Evolutionary conservation across 2,329 filamentous ascomycete genomes (phyloP).

Genomic region (Penicillium oxalicum): DNA sequence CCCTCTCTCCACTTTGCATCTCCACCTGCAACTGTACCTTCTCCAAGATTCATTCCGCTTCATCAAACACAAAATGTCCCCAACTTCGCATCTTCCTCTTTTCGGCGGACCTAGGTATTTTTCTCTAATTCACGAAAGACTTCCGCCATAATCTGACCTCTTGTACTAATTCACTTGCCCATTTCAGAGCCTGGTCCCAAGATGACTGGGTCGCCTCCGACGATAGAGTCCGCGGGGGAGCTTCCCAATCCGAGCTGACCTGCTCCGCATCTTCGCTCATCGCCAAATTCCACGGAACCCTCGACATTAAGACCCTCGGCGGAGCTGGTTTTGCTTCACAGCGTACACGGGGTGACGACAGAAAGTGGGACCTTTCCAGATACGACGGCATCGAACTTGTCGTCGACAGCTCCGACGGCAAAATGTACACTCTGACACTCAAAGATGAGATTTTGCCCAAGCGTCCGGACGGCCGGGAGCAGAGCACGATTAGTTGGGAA

Average conservation of each 20-base stretch:
- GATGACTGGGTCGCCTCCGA: slow-evolving; percentile 63
- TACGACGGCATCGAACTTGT: slow-evolving; percentile 58
- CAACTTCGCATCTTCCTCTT: slow-evolving; percentile 13
- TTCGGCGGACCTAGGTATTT: slow-evolving; percentile 14
- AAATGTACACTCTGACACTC: slow-evolving; percentile 66
- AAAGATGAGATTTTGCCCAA: slow-evolving; percentile 61
- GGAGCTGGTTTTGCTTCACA: slow-evolving; percentile 80
- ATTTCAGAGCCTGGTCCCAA: slow-evolving; percentile 13
- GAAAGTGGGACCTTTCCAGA: slow-evolving; percentile 57
- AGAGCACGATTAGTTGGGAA: slow-evolving; percentile 68
- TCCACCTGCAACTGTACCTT: neutral
- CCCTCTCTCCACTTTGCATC: neutral
- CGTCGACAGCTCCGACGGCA: slow-evolving; percentile 50
- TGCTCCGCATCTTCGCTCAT: slow-evolving; percentile 28
- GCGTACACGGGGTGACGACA: slow-evolving; percentile 54
- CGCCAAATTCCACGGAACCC: slow-evolving; percentile 58
- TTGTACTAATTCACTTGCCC: neutral
- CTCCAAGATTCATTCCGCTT: neutral
- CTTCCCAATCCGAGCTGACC: slow-evolving; percentile 52
- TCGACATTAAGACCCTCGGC: slow-evolving; percentile 69
- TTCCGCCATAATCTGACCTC: neutral
- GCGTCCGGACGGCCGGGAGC: slow-evolving; percentile 58
- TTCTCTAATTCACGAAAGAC: neutral
- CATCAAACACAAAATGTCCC: slow-evolving; percentile 7
- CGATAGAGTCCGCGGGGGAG: slow-evolving; percentile 71